phyloP scores from a whole-genome alignment of 768 basidiomycete genomes.

The Pleurotus ostreatus region DNA sequence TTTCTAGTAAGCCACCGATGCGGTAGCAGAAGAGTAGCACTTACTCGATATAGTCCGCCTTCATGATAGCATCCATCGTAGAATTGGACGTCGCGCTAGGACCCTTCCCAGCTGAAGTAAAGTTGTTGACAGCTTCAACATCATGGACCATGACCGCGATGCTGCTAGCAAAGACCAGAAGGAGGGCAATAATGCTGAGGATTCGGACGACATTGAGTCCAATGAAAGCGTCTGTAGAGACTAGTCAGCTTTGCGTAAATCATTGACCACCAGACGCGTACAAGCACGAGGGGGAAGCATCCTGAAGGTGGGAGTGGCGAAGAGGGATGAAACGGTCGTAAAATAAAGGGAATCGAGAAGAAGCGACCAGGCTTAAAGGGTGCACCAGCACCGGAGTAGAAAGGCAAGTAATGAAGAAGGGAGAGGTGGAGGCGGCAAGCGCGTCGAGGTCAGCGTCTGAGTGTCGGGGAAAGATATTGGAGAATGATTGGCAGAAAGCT shows the following conservation, averaged over 20 bases:
- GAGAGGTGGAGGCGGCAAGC: neutral
- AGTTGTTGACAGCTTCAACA: conserved; percentile 69
- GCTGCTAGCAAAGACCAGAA: conserved; percentile 78
- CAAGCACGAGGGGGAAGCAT: conserved; percentile 13
- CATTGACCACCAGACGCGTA: neutral
- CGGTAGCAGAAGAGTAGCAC: conserved; percentile 16
- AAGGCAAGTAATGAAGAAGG: neutral
- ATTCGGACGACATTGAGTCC: conserved; percentile 74
- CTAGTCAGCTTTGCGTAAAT: neutral
- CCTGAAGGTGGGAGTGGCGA: neutral
- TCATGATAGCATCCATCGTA: conserved; percentile 26
- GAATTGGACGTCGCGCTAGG: conserved; percentile 27
- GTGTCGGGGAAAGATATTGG: neutral
- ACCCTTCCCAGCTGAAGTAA: conserved; percentile 36
- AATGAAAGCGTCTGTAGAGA: conserved; percentile 47
- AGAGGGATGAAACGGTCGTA: neutral
- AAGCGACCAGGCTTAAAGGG: conserved; percentile 6
- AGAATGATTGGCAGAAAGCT: neutral
- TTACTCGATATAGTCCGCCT: conserved; percentile 82
- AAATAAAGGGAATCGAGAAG: neutral
- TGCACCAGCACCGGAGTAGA: conserved; percentile 11
- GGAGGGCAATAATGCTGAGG: conserved; percentile 72
- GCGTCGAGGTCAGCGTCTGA: neutral
- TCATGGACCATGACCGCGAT: conserved; percentile 73
- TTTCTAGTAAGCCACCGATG: neutral